Evolutionary conservation across 2,329 filamentous ascomycete genomes (phyloP).

Genomic region (Lachnellula willkommii): DNA sequence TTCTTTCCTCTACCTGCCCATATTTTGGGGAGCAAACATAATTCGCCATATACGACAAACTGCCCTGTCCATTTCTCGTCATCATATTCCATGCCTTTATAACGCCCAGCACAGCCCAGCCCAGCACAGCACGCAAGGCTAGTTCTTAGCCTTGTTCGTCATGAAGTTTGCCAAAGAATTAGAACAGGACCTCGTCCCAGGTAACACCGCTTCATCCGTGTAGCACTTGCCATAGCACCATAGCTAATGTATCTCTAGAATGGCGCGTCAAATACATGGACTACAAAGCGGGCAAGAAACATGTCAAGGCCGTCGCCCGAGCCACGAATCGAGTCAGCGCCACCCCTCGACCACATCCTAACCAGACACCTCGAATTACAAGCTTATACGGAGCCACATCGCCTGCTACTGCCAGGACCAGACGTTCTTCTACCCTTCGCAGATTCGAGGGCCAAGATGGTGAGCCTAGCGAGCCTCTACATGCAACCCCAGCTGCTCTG

Average conservation of each 20-base stretch:
- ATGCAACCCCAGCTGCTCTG: conserved; percentile 18
- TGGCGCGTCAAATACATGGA: conserved; percentile 93
- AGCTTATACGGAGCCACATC: conserved; percentile 25
- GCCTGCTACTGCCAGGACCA: conserved; percentile 5
- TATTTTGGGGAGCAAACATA: too few relatives aligned
- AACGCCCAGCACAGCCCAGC: not conserved
- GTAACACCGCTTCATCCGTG: conserved; percentile 33
- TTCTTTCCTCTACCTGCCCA: too few relatives aligned
- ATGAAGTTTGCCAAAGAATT: conserved; percentile 74
- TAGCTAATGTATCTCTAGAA: conserved; percentile 45
- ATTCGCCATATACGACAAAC: too few relatives aligned
- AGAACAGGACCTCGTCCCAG: conserved; percentile 81
- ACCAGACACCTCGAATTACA: conserved; percentile 8
- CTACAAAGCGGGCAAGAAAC: conserved; percentile 94
- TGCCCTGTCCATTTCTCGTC: too few relatives aligned
- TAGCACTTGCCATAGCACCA: not conserved
- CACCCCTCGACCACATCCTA: conserved; percentile 38
- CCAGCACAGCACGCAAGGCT: not conserved
- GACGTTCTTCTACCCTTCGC: conserved; percentile 3
- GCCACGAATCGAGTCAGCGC: conserved; percentile 60
- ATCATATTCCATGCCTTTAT: not conserved
- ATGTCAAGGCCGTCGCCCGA: conserved; percentile 74
- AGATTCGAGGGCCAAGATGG: conserved; percentile 4
- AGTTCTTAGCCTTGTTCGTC: not conserved
- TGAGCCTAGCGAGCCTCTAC: conserved; percentile 12